A percentile compares a stretch with the other conserved stretches of the same genome.
These are phyloP conservation scores for Pseudogymnoascus sp. DNA, from an alignment of 2,329 filamentous ascomycete species.

Conservation along the genomic window DNA sequence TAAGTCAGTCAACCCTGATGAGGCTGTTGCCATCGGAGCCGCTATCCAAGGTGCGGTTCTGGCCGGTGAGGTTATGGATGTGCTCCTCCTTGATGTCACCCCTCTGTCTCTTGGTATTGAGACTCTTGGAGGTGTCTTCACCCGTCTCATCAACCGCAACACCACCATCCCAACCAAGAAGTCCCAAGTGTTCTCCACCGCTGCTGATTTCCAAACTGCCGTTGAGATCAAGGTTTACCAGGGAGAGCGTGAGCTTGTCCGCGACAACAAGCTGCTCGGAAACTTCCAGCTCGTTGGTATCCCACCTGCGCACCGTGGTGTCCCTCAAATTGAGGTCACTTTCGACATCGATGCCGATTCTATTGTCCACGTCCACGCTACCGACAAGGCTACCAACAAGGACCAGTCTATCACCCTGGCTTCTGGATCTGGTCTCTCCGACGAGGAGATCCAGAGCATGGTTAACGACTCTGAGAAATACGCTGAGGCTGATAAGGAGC, in stretches of 20 bases:
- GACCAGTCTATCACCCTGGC: constrained; percentile 99
- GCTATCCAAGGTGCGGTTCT: constrained; percentile 96
- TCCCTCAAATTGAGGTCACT: constrained; percentile 94
- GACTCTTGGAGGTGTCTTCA: constrained; percentile 96
- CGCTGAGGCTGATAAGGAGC: constrained; percentile 89
- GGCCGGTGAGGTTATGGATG: constrained; percentile 92
- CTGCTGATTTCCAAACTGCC: constrained; percentile 95
- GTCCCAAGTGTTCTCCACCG: constrained; percentile 95
- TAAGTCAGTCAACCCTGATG: constrained; percentile 97
- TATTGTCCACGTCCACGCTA: constrained; percentile 95
- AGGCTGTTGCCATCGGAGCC: constrained; percentile 95
- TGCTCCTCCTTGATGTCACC: constrained; percentile 90
- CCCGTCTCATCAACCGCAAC: constrained; percentile 96
- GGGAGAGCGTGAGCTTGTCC: constrained; percentile 98
- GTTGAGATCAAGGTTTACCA: constrained; percentile 99
- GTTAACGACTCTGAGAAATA: constrained; percentile 97
- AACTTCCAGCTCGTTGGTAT: constrained; percentile 99
- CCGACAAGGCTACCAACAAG: constrained; percentile 99
- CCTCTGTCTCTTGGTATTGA: constrained; percentile 96
- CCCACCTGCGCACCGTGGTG: constrained; percentile 89
- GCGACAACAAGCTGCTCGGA: constrained; percentile 95
- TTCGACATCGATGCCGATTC: constrained; percentile 98
- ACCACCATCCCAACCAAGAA: constrained; percentile 99
- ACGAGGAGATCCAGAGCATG: constrained; percentile 93
- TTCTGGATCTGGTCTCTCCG: constrained; percentile 92